Percentiles rank a stretch among this genome's conserved stretches.
These are phyloP conservation scores for Rugosomyces carneus DNA, from an alignment of 1,284 basidiomycete species.

Conservation along the genomic window DNA sequence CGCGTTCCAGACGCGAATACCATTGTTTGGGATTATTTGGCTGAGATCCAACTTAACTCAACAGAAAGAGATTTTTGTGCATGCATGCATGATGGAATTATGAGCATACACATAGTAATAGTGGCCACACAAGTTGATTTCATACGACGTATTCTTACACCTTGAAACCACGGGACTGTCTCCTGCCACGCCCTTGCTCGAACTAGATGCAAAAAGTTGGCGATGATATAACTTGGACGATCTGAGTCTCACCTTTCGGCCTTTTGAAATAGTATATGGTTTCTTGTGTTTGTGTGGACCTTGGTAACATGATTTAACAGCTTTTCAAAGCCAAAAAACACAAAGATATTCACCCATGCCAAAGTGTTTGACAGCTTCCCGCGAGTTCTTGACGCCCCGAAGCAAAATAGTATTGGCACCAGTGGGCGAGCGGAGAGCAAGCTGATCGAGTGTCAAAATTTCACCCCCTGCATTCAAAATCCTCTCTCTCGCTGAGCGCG, in stretches of 20 bases:
- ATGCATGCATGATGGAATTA: background rate
- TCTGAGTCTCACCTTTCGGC: constrained; percentile 70
- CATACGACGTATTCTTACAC: constrained; percentile 44
- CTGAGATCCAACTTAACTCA: background rate
- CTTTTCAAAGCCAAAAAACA: background rate
- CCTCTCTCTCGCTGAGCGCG: constrained; percentile 86
- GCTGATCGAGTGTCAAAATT: constrained; percentile 93
- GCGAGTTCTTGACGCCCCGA: constrained; percentile 87
- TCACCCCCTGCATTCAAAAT: constrained; percentile 96
- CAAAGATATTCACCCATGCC: constrained; percentile 63
- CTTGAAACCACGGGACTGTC: constrained; percentile 90
- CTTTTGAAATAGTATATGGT: constrained; percentile 91
- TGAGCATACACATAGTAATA: background rate
- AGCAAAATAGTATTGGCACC: constrained; percentile 94
- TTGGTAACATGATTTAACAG: constrained; percentile 14
- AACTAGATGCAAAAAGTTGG: constrained; percentile 39
- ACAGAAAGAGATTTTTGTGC: background rate
- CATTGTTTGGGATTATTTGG: constrained; percentile 13
- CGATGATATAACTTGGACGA: constrained; percentile 7
- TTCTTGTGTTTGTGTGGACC: constrained; percentile 90
- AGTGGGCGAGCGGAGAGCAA: constrained; percentile 89
- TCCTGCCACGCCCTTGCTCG: constrained; percentile 88
- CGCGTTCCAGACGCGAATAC: background rate
- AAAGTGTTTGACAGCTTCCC: constrained; percentile 96
- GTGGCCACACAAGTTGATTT: constrained; percentile 1